These are phyloP conservation scores for Septoria petroselini DNA, from an alignment of 2,329 filamentous ascomycete species.

Conservation along the genomic window DNA sequence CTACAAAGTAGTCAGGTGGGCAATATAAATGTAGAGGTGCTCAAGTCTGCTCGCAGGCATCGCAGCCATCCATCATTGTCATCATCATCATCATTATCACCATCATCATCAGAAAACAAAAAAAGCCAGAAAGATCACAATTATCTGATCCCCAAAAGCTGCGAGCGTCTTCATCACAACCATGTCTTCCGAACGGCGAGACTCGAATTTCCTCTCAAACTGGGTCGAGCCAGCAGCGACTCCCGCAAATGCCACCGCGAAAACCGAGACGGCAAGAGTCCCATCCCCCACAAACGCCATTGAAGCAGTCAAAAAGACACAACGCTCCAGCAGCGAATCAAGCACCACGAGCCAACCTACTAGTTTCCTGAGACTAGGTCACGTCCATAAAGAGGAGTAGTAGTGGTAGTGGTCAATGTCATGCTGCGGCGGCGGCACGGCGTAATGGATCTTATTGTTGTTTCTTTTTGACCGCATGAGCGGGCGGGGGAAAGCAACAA, in stretches of 20 bases:
- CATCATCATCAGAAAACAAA: background rate
- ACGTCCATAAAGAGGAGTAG: slow-evolving; percentile 16
- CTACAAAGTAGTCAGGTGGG: no score
- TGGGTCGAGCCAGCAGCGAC: slow-evolving; percentile 16
- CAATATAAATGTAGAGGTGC: slow-evolving; percentile 1
- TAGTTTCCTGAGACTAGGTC: slow-evolving; percentile 20
- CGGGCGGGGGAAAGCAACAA: no score
- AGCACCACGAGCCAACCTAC: slow-evolving; percentile 13
- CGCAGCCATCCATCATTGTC: background rate
- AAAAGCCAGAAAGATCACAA: no score
- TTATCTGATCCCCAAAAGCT: background rate
- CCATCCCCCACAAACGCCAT: slow-evolving; percentile 12
- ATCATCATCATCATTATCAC: background rate
- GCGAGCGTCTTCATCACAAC: slow-evolving; percentile 3
- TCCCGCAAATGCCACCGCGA: slow-evolving; percentile 4
- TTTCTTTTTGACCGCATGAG: no score
- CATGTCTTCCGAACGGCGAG: slow-evolving; percentile 20
- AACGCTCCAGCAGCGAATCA: slow-evolving; percentile 24
- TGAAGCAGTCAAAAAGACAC: slow-evolving; percentile 19
- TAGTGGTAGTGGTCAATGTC: no score
- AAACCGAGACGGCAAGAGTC: slow-evolving; percentile 2
- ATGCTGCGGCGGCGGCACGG: background rate
- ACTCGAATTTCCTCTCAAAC: slow-evolving; percentile 25
- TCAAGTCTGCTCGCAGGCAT: background rate
- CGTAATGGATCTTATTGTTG: slow-evolving; percentile 2